Conservation (phyloP, 2,329 filamentous ascomycete genomes). For the Ophiostoma triangulosporum region DNA sequence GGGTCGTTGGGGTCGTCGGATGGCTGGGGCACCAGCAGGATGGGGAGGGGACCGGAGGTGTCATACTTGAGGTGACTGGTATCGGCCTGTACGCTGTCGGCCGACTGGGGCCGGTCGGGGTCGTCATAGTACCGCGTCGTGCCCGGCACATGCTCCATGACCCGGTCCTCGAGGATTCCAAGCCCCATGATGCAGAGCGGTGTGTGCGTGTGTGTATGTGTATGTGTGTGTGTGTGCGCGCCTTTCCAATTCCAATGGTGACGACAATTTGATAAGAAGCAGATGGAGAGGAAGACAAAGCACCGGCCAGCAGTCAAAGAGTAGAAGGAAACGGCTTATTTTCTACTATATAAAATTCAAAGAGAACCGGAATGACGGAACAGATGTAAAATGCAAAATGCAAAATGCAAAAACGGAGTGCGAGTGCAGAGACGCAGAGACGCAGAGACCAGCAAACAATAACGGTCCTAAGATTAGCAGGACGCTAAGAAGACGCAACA, state of each 20-base stretch:
- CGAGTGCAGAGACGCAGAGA: too few relatives aligned
- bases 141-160: conserved; percentile 58
- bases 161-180: conserved; percentile 57
- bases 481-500: background rate
- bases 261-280: too few relatives aligned
- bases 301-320: too few relatives aligned
- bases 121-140: conserved; percentile 54
- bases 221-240: too few relatives aligned
- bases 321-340: too few relatives aligned
- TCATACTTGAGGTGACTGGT: conserved; percentile 54
- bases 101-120: conserved; percentile 32
- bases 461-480: background rate
- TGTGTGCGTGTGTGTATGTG: too few relatives aligned
- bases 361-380: too few relatives aligned
- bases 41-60: conserved; percentile 47
- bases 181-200: conserved; percentile 42
- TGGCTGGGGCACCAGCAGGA: conserved; percentile 76
- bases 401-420: background rate
- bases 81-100: conserved; percentile 25
- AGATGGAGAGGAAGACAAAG: too few relatives aligned
- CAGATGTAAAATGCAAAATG: too few relatives aligned
- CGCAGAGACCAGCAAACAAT: too few relatives aligned
- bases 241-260: too few relatives aligned
- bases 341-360: too few relatives aligned
- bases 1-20: conserved; percentile 86